These are phyloP conservation scores for Elsinoe ampelina DNA, from an alignment of 2,329 filamentous ascomycete genomes.

Conservation along the genomic window DNA sequence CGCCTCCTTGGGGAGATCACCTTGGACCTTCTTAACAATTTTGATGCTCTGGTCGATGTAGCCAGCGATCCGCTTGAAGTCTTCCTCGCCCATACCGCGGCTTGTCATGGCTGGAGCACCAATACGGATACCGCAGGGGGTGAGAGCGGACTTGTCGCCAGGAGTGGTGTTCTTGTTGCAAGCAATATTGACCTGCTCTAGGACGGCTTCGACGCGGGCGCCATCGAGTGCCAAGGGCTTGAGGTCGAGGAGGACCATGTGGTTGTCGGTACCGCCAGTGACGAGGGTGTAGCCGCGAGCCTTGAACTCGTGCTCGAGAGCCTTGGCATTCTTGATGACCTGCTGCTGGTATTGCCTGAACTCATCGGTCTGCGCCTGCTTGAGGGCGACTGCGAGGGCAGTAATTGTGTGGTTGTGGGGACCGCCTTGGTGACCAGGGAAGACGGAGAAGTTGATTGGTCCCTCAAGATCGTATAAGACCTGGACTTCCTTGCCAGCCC, in stretches of 20 bases:
- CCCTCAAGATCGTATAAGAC: constrained; percentile 79
- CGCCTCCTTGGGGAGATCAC: constrained; percentile 78
- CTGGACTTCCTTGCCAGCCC: constrained; percentile 65
- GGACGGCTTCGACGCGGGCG: constrained; percentile 86
- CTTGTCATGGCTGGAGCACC: constrained; percentile 96
- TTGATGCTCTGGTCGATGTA: constrained; percentile 89
- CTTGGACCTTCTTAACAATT: constrained; percentile 82
- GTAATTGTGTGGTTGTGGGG: constrained; percentile 99
- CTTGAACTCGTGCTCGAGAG: constrained; percentile 70
- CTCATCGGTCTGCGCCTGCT: constrained; percentile 80
- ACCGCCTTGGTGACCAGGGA: constrained; percentile 95
- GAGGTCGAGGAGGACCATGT: constrained; percentile 85
- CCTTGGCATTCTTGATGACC: constrained; percentile 83
- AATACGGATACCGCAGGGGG: constrained; percentile 88
- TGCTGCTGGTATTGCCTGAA: constrained; percentile 89
- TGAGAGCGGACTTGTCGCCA: constrained; percentile 93
- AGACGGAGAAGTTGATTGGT: constrained; percentile 93
- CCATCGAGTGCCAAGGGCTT: constrained; percentile 84
- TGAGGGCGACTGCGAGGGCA: constrained; percentile 83
- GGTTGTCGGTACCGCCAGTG: constrained; percentile 91
- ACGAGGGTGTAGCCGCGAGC: constrained; percentile 82
- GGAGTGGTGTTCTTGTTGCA: constrained; percentile 99
- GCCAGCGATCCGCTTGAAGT: constrained; percentile 79
- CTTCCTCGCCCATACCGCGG: constrained; percentile 82
- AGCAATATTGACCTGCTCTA: constrained; percentile 98